Conservation (phyloP, 805 yeast genomes). For the Wickerhamiella australiensis region DNA sequence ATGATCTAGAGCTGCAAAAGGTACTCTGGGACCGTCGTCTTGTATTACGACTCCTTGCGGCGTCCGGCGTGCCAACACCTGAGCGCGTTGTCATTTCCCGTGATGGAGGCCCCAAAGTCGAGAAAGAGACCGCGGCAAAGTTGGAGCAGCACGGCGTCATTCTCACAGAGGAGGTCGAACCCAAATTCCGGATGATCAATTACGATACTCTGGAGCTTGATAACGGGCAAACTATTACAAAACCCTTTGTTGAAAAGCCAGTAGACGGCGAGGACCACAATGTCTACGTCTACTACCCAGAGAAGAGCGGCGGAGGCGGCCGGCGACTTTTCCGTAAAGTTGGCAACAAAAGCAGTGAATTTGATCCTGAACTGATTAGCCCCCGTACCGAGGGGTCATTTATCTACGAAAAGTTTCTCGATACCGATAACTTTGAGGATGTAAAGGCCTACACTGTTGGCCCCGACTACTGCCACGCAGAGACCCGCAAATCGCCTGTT, state of each 20-base stretch:
- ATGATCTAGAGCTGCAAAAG: conserved; percentile 83
- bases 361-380: conserved; percentile 59
- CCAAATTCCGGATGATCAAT: conserved; percentile 64
- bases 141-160: conserved; percentile 52
- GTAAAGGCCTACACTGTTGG: conserved; percentile 98
- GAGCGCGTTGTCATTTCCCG: conserved; percentile 76
- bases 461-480: conserved; percentile 84
- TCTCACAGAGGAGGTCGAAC: conserved; percentile 45
- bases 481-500: conserved; percentile 94
- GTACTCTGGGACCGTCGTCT: conserved; percentile 95
- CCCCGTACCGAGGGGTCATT: conserved; percentile 88
- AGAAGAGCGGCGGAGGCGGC: conserved; percentile 94
- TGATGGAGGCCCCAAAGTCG: conserved; percentile 91
- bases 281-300: conserved; percentile 81
- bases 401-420: conserved; percentile 90
- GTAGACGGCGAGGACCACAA: conserved; percentile 99
- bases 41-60: conserved; percentile 65
- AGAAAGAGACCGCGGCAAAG: conserved; percentile 49
- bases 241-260: conserved; percentile 97
- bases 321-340: conserved; percentile 86
- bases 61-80: conserved; percentile 83
- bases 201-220: conserved; percentile 75
- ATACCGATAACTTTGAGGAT: conserved; percentile 95
- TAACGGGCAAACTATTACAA: conserved; percentile 56
- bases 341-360: conserved; percentile 93